A percentile compares a stretch with the other conserved stretches of the same genome.
phyloP scores from a whole-genome alignment of 371 early-diverging fungal genomes.

The Actinomucor elegans region DNA sequence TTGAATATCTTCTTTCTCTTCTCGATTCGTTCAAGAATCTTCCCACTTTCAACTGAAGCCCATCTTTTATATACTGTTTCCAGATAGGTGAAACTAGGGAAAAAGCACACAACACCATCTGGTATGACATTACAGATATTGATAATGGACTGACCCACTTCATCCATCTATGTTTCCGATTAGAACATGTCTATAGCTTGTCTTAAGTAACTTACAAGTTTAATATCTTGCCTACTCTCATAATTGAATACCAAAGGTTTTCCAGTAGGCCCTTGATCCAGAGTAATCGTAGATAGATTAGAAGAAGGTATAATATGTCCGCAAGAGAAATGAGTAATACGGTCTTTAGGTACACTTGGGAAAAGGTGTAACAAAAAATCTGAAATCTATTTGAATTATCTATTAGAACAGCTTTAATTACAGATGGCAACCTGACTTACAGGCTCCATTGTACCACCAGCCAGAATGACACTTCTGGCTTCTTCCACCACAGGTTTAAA shows the following conservation, averaged over 20 bases:
- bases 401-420: too few relatives aligned
- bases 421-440: too few relatives aligned
- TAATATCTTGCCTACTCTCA: slow-evolving; percentile 58
- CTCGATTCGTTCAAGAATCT: slow-evolving; percentile 46
- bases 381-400: slow-evolving; percentile 32
- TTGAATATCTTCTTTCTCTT: slow-evolving; percentile 69
- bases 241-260: slow-evolving; percentile 69
- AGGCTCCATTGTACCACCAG: slow-evolving; percentile 98
- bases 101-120: slow-evolving; percentile 93
- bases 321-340: slow-evolving; percentile 69
- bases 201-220: slow-evolving; percentile 39
- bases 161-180: slow-evolving; percentile 56
- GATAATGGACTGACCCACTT: slow-evolving; percentile 68
- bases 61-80: slow-evolving; percentile 65
- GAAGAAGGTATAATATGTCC: slow-evolving; percentile 77
- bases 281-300: slow-evolving; percentile 63
- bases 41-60: slow-evolving; percentile 31
- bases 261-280: slow-evolving; percentile 68
- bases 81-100: slow-evolving; percentile 89
- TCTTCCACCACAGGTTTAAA: slow-evolving; percentile 82
- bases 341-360: slow-evolving; percentile 40
- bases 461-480: slow-evolving; percentile 83
- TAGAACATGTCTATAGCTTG: background rate
- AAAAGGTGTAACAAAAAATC: slow-evolving; percentile 55
- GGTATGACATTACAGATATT: slow-evolving; percentile 86